Base-by-base conservation (phyloP, 371 early-diverging fungal genomes). In the Mucor sp. region DNA sequence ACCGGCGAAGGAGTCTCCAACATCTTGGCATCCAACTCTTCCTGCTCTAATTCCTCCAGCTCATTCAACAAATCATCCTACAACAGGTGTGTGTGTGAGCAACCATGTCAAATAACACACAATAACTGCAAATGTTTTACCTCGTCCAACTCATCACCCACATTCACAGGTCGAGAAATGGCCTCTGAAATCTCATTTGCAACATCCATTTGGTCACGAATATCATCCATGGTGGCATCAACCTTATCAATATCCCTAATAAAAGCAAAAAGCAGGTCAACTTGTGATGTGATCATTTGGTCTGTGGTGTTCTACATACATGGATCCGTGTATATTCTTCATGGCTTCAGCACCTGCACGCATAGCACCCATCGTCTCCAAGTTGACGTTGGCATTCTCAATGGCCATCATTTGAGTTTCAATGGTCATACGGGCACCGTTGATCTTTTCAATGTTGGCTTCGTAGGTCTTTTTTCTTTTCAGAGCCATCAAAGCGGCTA, bases 321-420 rank as follows among this genome's bases (percentile, higher is more conserved):
- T 86, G n/a, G 89, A 85, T 55, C 94, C 93, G 72, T 99, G 98
- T 60, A 98, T 96, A 55, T 79, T 74, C 78, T 95, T 97, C 95
- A 99, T 93, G 28, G 98, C 97, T 35, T 91, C 90, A 9, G 97
- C 94, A 73, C 96, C 99, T 28, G 89, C 87, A 78, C 92, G 87
- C 97, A 99, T 95, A 28, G 97, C 97, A 69, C 93, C 90, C 91
- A 98, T 94, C 1, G 96, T 93, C 74, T 98, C 97, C 69, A 96
- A 72, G 75, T 98, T 97, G 66, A 98, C 92, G 74, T 97, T 97
- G 41, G 98, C 96, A 66, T 87, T 94, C 77, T 99, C 99, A 68
- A 99, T 96, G 9, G 97, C 91, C 93, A 96, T 93, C 62, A 93
- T 91, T 80, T 97, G 98, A 17, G 93, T 91, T 72, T 99, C 99